These are phyloP conservation scores for Pichia kudriavzevii DNA, from an alignment of 1,139 yeast genomes.

Conservation along the genomic window DNA sequence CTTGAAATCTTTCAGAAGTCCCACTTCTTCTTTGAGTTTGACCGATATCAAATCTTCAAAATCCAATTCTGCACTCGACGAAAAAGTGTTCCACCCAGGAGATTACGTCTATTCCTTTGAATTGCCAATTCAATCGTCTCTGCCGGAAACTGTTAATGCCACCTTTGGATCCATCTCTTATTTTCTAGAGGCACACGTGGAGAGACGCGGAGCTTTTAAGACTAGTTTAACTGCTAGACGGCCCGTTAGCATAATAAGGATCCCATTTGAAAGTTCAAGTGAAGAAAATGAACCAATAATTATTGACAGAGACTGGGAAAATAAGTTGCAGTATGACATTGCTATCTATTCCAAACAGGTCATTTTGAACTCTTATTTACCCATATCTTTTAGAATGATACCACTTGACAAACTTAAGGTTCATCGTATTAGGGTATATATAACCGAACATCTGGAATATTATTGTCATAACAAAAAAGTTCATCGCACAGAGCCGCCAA, in stretches of 20 bases:
- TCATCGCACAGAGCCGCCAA: conserved; percentile 84
- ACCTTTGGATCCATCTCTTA: conserved; percentile 78
- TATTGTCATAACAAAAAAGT: conserved; percentile 80
- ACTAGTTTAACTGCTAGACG: conserved; percentile 58
- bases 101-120: conserved; percentile 91
- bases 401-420: conserved; percentile 84
- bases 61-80: conserved; percentile 16
- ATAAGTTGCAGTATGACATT: conserved; percentile 80
- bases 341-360: conserved; percentile 84
- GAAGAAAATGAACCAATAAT: conserved; percentile 94
- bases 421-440: conserved; percentile 75
- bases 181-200: conserved; percentile 57
- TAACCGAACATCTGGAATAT: conserved; percentile 87
- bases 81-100: conserved; percentile 59
- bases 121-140: conserved; percentile 71
- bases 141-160: conserved; percentile 74
- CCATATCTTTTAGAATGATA: conserved; percentile 73
- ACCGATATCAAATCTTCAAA: conserved; percentile 16
- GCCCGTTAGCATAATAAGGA: conserved; percentile 62
- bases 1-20: conserved; percentile 23
- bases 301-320: conserved; percentile 89
- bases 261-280: conserved; percentile 68
- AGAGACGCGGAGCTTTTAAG: conserved; percentile 80
- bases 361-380: conserved; percentile 74
- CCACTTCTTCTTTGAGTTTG: conserved; percentile 5